These are phyloP conservation scores for Cylindrotheca closterium DNA, from an alignment of 108 stramenopile species.

Conservation along the genomic window DNA sequence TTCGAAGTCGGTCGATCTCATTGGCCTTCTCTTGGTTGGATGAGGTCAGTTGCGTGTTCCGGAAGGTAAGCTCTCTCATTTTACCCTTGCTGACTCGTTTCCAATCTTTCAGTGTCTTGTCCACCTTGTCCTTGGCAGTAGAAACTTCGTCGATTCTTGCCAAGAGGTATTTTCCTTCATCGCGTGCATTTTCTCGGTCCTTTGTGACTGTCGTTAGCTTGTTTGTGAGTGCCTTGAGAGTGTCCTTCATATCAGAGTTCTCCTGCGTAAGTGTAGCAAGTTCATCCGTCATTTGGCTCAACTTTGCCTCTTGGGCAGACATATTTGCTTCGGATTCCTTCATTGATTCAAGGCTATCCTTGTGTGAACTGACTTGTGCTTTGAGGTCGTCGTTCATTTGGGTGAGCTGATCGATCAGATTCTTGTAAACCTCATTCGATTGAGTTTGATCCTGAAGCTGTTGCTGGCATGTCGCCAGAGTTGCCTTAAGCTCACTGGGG, in stretches of 20 bases:
- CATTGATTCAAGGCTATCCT: background rate
- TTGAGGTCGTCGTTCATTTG: background rate
- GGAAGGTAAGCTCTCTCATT: background rate
- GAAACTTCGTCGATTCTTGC: background rate
- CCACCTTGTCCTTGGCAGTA: background rate
- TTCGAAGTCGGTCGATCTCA: background rate
- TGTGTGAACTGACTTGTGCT: background rate
- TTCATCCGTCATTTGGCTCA: background rate
- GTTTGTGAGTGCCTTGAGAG: background rate
- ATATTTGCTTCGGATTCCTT: background rate
- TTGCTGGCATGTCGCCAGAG: background rate
- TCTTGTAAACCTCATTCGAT: background rate
- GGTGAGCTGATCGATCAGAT: background rate
- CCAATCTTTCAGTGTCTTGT: background rate
- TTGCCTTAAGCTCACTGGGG: background rate
- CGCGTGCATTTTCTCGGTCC: background rate
- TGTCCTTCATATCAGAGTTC: background rate
- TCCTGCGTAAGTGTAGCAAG: background rate
- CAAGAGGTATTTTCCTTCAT: background rate
- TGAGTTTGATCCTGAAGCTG: background rate
- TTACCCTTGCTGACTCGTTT: background rate
- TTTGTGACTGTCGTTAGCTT: background rate
- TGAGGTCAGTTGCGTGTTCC: background rate
- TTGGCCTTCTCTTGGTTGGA: background rate
- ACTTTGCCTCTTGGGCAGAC: background rate